Conservation (phyloP, 2,329 filamentous ascomycete species). For the Curvularia spicifera region DNA sequence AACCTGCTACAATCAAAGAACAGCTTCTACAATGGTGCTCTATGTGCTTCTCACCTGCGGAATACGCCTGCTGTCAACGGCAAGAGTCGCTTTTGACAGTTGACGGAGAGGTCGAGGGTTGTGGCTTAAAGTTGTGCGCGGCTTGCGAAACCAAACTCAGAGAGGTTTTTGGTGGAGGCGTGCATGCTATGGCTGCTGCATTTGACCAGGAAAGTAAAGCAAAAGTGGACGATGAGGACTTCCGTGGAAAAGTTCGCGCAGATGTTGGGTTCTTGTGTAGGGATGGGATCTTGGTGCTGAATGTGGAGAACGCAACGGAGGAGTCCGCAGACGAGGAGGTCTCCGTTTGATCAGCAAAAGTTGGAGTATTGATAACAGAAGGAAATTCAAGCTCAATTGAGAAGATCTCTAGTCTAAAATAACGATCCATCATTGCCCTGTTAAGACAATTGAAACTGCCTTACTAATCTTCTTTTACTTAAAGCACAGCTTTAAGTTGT, state of each 20-base stretch:
- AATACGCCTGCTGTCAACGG: constrained; percentile 17
- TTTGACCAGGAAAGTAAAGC: constrained; percentile 32
- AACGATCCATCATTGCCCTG: background rate
- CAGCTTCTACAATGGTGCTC: constrained; percentile 41
- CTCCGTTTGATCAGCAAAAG: background rate
- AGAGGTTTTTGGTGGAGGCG: constrained; percentile 17
- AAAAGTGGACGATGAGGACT: constrained; percentile 7
- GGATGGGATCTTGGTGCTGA: constrained; percentile 32
- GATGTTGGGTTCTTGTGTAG: constrained; percentile 37
- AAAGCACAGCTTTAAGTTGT: no score
- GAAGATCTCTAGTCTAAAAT: background rate
- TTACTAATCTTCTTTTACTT: no score
- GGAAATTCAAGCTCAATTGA: background rate
- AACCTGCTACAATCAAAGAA: constrained; percentile 10
- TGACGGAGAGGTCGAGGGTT: constrained; percentile 28
- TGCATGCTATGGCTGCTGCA: constrained; percentile 18
- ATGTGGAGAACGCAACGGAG: constrained; percentile 6
- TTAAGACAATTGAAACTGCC: no score
- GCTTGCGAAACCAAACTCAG: constrained; percentile 24
- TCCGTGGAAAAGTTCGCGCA: constrained; percentile 23
- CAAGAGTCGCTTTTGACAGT: constrained; percentile 14
- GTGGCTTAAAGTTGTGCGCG: constrained; percentile 36
- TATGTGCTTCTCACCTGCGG: constrained; percentile 38
- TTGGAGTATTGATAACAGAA: background rate
- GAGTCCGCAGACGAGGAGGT: background rate